These are phyloP conservation scores for Dactylellina parvicollis DNA, from an alignment of 2,329 filamentous ascomycete species.

Conservation along the genomic window DNA sequence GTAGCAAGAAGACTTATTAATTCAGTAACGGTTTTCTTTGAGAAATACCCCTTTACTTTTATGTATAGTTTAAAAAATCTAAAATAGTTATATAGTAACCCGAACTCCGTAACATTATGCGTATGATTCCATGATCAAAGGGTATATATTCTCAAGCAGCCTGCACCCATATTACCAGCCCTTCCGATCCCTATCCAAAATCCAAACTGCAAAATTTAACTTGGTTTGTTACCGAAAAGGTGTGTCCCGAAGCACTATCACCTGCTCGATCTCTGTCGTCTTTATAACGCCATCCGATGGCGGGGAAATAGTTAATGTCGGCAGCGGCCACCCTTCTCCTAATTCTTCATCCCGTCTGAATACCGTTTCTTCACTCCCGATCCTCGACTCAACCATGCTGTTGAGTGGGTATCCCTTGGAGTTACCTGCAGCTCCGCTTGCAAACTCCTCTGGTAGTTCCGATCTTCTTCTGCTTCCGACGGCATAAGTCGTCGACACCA, in stretches of 20 bases:
- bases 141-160: constrained; percentile 33
- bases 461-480: constrained; percentile 37
- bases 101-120: constrained; percentile 38
- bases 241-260: constrained; percentile 24
- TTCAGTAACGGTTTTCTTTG: no score
- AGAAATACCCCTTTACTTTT: no score
- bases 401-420: constrained; percentile 46
- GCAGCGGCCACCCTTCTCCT: constrained; percentile 1
- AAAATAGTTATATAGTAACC: constrained; percentile 8
- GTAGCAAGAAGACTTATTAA: no score
- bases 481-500: constrained; percentile 40
- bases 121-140: constrained; percentile 14
- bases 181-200: background rate
- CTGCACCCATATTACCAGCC: constrained; percentile 35
- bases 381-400: constrained; percentile 30
- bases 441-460: constrained; percentile 21
- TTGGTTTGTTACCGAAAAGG: constrained; percentile 25
- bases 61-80: constrained; percentile 12
- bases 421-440: constrained; percentile 25
- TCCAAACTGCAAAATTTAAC: background rate
- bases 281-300: constrained; percentile 35
- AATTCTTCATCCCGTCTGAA: constrained; percentile 41
- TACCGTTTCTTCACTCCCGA: constrained; percentile 47
- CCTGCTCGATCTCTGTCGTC: constrained; percentile 45
- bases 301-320: background rate